These are phyloP conservation scores for Angomonas deanei DNA, from an alignment of 208 protist genomes.

Conservation along the genomic window DNA sequence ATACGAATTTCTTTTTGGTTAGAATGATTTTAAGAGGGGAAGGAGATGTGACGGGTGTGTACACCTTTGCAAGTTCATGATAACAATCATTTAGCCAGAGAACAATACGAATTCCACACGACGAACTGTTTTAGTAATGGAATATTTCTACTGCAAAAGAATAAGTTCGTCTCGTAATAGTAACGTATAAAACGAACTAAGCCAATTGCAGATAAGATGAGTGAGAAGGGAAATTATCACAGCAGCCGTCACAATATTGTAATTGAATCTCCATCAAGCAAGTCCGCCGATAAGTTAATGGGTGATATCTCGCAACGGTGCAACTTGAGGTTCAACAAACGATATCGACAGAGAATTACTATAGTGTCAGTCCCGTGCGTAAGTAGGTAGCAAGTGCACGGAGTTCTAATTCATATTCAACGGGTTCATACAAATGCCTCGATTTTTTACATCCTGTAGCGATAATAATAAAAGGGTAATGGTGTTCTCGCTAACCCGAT, in stretches of 20 bases:
- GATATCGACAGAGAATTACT: neutral
- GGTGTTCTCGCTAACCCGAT: neutral
- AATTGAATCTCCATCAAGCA: conserved; percentile 30
- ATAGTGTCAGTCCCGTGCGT: conserved; percentile 32
- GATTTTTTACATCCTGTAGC: conserved; percentile 21
- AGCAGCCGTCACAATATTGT: too few species aligned
- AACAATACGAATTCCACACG: too few species aligned
- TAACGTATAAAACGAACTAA: neutral
- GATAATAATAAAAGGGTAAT: neutral
- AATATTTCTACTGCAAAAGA: neutral
- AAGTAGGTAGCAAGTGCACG: conserved; percentile 49
- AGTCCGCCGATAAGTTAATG: conserved; percentile 24
- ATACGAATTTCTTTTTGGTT: neutral
- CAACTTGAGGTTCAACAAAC: conserved; percentile 12
- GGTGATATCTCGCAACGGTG: conserved; percentile 17
- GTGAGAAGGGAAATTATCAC: neutral
- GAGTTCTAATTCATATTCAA: conserved; percentile 38
- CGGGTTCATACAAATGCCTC: conserved; percentile 60
- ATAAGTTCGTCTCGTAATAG: neutral
- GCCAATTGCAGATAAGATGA: neutral
- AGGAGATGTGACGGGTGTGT: neutral
- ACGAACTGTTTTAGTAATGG: too few species aligned
- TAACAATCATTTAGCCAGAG: too few species aligned
- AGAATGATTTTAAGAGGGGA: neutral
- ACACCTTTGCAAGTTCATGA: neutral